Base-by-base conservation (phyloP, 169 alveolate species). In the Babesia caballi region DNA sequence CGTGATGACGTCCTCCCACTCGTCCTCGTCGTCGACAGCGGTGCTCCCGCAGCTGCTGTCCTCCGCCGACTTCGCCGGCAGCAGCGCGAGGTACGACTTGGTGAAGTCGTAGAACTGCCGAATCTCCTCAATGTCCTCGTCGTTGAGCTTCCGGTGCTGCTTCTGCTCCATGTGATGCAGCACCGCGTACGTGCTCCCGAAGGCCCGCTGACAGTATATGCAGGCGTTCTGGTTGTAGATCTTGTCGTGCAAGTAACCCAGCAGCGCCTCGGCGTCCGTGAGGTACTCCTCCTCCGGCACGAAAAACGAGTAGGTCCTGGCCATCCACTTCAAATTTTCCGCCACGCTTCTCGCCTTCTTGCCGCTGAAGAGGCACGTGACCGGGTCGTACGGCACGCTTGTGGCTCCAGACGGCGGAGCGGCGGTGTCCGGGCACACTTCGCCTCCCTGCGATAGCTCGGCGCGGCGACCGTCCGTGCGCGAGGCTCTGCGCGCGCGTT, bases 81-180 rank as follows among this genome's bases (percentile, higher is more conserved):
- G 9, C 3, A 70, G 53, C 1, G 41, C 61, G 35, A 44, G 65
- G 35, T 70, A 81, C 23, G 88, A 71, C 11, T 46, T 12, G 25
- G 74, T 70, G 68, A 81, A 81, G 66, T 81, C 88, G 74, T 81
- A 81, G 57, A 71, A 81, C 50, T 52, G 42, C 1, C 54, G 30
- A 6, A 81, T 33, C 72, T 81, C 84, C 23, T 63, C 73, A 23
- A 81, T 44, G 9, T 35, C 58, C 17, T 81, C 88, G 53, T 81
- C 78, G 30, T 69, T 52, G 3, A 81, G 33, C 61, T 81, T 81
- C n/a, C 66, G 83, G 66, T 87, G 93, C 25, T 85, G 90, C 80
- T 84, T 66, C 51, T 66, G 85, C 30, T 66, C 85, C 93, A 87
- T 87, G 53, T 87, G 93, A 59, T 87, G 92, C 36, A 76, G 42